Base-by-base conservation (phyloP, 2,329 filamentous ascomycete genomes). In the Didymella exigua region DNA sequence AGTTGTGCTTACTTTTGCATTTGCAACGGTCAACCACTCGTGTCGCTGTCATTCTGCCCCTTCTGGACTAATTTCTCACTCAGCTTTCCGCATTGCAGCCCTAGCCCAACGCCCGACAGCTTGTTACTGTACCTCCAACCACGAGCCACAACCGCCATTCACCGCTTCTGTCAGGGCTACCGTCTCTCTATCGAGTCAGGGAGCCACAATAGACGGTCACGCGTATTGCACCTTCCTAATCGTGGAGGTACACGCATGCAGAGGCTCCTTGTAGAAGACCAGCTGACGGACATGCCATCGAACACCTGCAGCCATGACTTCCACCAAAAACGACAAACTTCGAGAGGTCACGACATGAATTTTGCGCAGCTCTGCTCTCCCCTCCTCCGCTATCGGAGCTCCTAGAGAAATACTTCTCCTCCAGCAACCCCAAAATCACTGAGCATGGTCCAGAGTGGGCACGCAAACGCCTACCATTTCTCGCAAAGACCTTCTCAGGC, bases 401-500 rank as follows among this genome's bases (percentile, higher is more conserved):
- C 3, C 63, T 75, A 3, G 43, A 58, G 31, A 54, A 55, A 19
- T 68, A 66, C 63, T 74, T 75, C 54, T 54, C 57, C 41, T 54
- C 57, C 44, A 40, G 36, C 13, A 26, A 34, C 13, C 73, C 74
- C 10, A 69, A 60, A 16, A 79, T 79, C 54, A 73, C 72, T 2
- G 77, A 79, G 63, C 75, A 79, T 57, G 77, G 76, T 1, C 77
- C 77, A 4, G 36, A 56, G 33, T 78, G 73, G 75, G 66, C 75
- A 11, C 65, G 44, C 24, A 49, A 66, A 3, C 69, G 69, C 4
- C 68, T 79, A 0, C 76, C 75, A 2, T 79, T 78, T 58, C 64
- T 79, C 1, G 72, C 68, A 14, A 71, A 72, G 40, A 75, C 72
- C 0, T 79, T 78, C 49, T 55, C 41, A 11, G 71, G 71, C 14